Evolutionary conservation across 2,329 filamentous ascomycete species (phyloP).

Genomic region (Arachnomyces sp.): DNA sequence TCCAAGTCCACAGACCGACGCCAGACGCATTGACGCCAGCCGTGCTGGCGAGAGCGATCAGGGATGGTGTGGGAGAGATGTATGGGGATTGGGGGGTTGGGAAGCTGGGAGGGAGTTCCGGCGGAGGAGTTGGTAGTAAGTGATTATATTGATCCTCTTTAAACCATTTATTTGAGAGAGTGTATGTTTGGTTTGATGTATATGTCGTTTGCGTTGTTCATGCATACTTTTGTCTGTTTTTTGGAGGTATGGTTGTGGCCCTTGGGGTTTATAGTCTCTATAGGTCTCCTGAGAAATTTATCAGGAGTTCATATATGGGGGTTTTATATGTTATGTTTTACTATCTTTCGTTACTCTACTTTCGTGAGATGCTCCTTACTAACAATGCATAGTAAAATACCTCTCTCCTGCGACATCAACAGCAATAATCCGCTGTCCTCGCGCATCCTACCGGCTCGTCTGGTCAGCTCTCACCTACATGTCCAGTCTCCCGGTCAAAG

Average conservation of each 20-base stretch:
- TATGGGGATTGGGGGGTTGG: constrained; percentile 81
- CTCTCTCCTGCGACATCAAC: constrained; percentile 87
- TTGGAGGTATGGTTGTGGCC: too few species aligned
- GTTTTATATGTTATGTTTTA: not conserved
- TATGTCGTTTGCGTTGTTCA: too few species aligned
- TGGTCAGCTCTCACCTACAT: constrained; percentile 86
- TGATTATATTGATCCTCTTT: constrained; percentile 3
- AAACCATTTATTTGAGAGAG: too few species aligned
- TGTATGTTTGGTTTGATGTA: not conserved
- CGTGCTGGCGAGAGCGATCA: constrained; percentile 60
- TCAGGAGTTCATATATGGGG: too few species aligned
- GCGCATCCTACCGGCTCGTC: constrained; percentile 75
- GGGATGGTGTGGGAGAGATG: constrained; percentile 60
- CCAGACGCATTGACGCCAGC: constrained; percentile 61
- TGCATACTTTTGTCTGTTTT: too few species aligned
- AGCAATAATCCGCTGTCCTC: constrained; percentile 77
- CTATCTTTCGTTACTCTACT: not conserved
- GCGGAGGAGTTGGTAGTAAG: constrained; percentile 61
- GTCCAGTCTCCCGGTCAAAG: constrained; percentile 57
- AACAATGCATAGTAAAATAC: constrained; percentile 66
- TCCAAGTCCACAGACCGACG: constrained; percentile 74
- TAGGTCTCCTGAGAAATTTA: too few species aligned
- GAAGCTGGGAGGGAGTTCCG: constrained; percentile 54
- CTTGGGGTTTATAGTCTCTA: too few species aligned
- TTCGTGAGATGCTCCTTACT: too few species aligned